Evolutionary conservation across 2,329 filamentous ascomycete species (phyloP), one percentile per base, ranked within the genome.

Genomic region (Chaetomiaceae sp.): DNA sequence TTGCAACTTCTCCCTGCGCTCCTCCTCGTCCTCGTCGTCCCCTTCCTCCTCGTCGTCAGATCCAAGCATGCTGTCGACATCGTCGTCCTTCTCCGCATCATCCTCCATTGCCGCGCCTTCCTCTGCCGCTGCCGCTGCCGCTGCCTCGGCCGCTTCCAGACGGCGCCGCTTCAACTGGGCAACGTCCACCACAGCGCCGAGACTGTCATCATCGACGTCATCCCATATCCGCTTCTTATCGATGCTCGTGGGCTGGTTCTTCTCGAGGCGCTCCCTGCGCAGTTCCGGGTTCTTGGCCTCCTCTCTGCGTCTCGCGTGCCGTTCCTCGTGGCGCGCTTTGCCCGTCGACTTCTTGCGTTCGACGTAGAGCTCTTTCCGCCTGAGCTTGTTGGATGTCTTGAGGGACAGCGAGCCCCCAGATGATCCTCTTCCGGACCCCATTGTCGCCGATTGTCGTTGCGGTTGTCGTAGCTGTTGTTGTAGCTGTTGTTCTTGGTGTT

Each of bases 211-310:
- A 50, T 78, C 78, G 42, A 83, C 79, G 46, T 91, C 84, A 62
- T 96, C 91, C 89, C 89, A 97, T 27, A 89, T 83, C 66, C 93
- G 82, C 74, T 96, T 96, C 62, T 83, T 81, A 62, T 96, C 91
- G 51, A 96, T 78, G 0, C 89, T 95, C 48, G 81, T 68, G 0
- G 93, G 87, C 38, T 90, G 78, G 71, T 96, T 96, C 59, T 79
- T 82, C 54, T 82, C 83, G 54, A 92, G 74, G 61, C 93, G 81
- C 58, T 86, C 80, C 55, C 81, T 82, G 59, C 83, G 82, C 53
- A 96, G 70, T 53, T 82, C 78, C 2, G 92, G 91, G 63, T 96
- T 82, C 67, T 86, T 87, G 57, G 85, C 81, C 70, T 99, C 93
- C 64, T 91, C 87, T 70, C 86, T 88, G 71, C 89, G 90, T 54